phyloP scores from a whole-genome alignment of 768 basidiomycete species.

The Boletus subparvulus region DNA sequence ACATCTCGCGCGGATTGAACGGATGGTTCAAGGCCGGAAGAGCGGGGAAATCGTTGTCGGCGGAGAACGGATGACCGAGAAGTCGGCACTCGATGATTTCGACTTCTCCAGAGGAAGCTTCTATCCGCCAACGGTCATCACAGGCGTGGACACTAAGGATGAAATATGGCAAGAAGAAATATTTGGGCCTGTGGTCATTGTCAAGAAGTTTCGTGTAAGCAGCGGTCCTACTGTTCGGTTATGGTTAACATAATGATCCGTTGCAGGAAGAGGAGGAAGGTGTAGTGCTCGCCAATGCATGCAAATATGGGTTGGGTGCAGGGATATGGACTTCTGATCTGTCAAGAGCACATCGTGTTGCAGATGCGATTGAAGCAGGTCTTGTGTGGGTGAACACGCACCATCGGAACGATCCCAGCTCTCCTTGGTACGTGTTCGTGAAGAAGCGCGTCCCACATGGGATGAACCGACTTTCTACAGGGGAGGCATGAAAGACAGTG shows the following conservation, averaged over 20 bases:
- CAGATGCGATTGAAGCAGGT: constrained; percentile 68
- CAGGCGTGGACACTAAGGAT: constrained; percentile 53
- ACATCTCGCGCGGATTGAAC: constrained; percentile 65
- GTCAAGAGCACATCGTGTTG: constrained; percentile 72
- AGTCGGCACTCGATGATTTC: constrained; percentile 65
- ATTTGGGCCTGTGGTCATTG: constrained; percentile 82
- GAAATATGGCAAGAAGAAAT: constrained; percentile 81
- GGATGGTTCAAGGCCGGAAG: constrained; percentile 48
- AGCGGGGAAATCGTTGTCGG: constrained; percentile 57
- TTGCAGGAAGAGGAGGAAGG: constrained; percentile 63
- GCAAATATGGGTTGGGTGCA: constrained; percentile 78
- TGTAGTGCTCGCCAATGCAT: constrained; percentile 66
- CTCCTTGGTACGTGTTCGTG: constrained; percentile 61
- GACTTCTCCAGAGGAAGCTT: constrained; percentile 73
- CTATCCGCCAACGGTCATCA: constrained; percentile 77
- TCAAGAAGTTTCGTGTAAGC: constrained; percentile 52
- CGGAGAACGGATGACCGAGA: constrained; percentile 62
- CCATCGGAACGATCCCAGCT: constrained; percentile 86
- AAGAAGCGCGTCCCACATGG: not conserved
- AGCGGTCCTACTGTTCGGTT: constrained; percentile 15
- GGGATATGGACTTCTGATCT: constrained; percentile 79
- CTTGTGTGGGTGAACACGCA: constrained; percentile 89
- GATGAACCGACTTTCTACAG: constrained; percentile 36
- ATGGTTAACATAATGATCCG: not conserved
- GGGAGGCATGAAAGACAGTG: constrained; percentile 91